Percentiles rank a stretch among this genome's conserved stretches.
phyloP scores from a whole-genome alignment of 805 yeast species.

The Ogataea angusta region DNA sequence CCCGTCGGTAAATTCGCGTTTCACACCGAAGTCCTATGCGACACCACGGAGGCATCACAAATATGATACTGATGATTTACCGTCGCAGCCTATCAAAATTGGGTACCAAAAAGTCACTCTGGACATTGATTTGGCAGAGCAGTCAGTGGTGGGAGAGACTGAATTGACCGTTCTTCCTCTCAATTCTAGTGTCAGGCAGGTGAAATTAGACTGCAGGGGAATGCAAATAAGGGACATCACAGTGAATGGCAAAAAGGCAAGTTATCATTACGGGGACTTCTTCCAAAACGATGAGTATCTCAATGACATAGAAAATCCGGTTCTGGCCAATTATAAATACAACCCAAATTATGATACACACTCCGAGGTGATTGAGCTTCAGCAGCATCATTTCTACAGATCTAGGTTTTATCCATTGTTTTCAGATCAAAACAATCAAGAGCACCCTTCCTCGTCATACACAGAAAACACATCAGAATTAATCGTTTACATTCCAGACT shows the following conservation, averaged over 20 bases:
- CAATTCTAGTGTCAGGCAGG: slow-evolving; percentile 49
- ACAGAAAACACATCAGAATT: slow-evolving; percentile 59
- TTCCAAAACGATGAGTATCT: slow-evolving; percentile 35
- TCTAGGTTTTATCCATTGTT: slow-evolving; percentile 51
- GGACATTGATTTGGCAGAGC: slow-evolving; percentile 72
- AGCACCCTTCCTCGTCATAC: slow-evolving; percentile 27
- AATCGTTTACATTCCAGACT: slow-evolving; percentile 59
- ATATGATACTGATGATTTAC: slow-evolving; percentile 24
- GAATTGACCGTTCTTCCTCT: slow-evolving; percentile 80
- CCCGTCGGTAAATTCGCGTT: slow-evolving; percentile 24
- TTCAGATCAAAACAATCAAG: slow-evolving; percentile 41
- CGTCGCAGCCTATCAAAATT: slow-evolving; percentile 54
- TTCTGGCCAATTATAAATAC: slow-evolving; percentile 30
- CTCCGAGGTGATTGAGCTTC: slow-evolving; percentile 38
- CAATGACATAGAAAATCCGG: slow-evolving; percentile 30
- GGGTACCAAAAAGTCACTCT: slow-evolving; percentile 82
- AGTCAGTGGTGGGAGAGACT: slow-evolving; percentile 64
- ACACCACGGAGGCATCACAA: slow-evolving; percentile 26
- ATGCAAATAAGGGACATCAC: slow-evolving; percentile 59
- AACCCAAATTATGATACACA: slow-evolving; percentile 39
- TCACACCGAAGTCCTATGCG: slow-evolving; percentile 21
- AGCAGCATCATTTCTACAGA: slow-evolving; percentile 59
- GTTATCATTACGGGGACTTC: slow-evolving; percentile 55
- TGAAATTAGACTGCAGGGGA: slow-evolving; percentile 80
- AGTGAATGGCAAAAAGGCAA: slow-evolving; percentile 59